Conservation (phyloP, 495 filamentous ascomycete genomes). For the Parachaetomium inaequale region DNA sequence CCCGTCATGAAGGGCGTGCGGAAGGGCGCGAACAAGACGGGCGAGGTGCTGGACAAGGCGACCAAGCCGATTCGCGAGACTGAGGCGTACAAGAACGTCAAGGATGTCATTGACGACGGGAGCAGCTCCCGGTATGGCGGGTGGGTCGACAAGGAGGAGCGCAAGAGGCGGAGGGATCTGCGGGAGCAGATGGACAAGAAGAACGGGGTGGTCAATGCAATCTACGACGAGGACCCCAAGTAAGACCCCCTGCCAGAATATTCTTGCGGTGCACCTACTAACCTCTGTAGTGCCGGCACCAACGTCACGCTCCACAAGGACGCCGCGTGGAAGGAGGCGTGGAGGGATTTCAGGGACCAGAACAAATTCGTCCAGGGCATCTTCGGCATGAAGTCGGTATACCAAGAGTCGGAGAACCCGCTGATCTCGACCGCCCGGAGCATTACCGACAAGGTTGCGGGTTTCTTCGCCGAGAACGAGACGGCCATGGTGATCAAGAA, state of each 20-base stretch:
- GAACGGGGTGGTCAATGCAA: conserved; percentile 52
- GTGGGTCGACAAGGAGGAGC: conserved; percentile 93
- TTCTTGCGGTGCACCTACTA: conserved; percentile 10
- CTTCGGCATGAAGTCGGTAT: conserved; percentile 75
- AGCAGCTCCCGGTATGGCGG: conserved; percentile 94
- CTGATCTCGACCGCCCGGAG: conserved; percentile 87
- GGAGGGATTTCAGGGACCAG: conserved; percentile 85
- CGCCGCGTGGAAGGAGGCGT: conserved; percentile 91
- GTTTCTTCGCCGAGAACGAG: conserved; percentile 98
- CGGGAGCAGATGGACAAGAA: conserved; percentile 64
- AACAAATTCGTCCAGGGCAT: conserved; percentile 84
- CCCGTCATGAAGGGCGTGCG: conserved; percentile 87
- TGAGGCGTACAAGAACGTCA: conserved; percentile 88
- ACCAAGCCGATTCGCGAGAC: conserved; percentile 91
- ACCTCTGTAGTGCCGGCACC: conserved; percentile 70
- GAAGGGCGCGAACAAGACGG: conserved; percentile 76
- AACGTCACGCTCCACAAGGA: conserved; percentile 96
- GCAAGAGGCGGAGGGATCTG: conserved; percentile 67
- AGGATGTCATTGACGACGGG: conserved; percentile 94
- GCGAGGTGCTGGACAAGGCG: conserved; percentile 84
- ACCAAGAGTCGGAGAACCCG: conserved; percentile 96
- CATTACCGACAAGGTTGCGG: conserved; percentile 86
- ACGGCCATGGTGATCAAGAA: conserved; percentile 96
- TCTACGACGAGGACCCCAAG: conserved; percentile 81
- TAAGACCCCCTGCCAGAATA: conserved; percentile 45